phyloP scores from a whole-genome alignment of 352 stramenopile genomes.

The Peronosclerospora sorghi region DNA sequence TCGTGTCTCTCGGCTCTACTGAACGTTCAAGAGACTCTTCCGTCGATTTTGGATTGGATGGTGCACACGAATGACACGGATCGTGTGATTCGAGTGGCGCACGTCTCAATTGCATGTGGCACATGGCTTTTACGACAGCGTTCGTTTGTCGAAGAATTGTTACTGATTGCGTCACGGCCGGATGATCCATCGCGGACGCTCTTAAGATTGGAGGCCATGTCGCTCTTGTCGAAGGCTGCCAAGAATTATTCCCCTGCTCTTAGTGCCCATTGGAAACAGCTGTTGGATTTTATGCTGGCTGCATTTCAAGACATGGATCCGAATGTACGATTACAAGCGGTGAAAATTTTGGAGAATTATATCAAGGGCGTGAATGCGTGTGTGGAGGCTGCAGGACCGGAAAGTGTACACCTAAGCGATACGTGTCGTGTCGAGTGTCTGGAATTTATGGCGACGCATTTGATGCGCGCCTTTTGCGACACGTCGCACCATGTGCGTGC shows the following conservation, averaged over 20 bases:
- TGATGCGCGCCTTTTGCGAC: conserved; percentile 76
- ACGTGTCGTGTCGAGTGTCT: conserved; percentile 39
- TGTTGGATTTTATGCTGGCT: conserved; percentile 69
- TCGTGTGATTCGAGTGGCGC: conserved; percentile 35
- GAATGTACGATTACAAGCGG: conserved; percentile 75
- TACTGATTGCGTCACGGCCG: conserved; percentile 47
- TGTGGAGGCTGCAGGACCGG: not conserved
- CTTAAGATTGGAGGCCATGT: conserved; percentile 72
- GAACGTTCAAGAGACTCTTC: conserved; percentile 56
- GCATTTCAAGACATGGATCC: conserved; percentile 79
- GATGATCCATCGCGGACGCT: conserved; percentile 45
- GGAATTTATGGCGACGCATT: conserved; percentile 66
- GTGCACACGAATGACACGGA: conserved; percentile 32
- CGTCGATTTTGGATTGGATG: conserved; percentile 67
- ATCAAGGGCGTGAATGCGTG: conserved; percentile 54
- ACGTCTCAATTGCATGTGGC: conserved; percentile 57
- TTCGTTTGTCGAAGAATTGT: conserved; percentile 69
- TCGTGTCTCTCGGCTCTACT: conserved; percentile 69
- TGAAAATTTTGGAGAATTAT: conserved; percentile 85
- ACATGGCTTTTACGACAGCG: conserved; percentile 38
- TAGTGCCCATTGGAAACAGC: conserved; percentile 50
- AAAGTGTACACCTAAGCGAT: not conserved
- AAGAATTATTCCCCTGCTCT: conserved; percentile 75
- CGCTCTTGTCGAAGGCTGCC: conserved; percentile 68
- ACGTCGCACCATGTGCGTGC: conserved; percentile 79